A percentile compares a stretch with the other conserved stretches of the same genome.
phyloP scores from a whole-genome alignment of 2,329 filamentous ascomycete genomes.

The Penicillium sp. region DNA sequence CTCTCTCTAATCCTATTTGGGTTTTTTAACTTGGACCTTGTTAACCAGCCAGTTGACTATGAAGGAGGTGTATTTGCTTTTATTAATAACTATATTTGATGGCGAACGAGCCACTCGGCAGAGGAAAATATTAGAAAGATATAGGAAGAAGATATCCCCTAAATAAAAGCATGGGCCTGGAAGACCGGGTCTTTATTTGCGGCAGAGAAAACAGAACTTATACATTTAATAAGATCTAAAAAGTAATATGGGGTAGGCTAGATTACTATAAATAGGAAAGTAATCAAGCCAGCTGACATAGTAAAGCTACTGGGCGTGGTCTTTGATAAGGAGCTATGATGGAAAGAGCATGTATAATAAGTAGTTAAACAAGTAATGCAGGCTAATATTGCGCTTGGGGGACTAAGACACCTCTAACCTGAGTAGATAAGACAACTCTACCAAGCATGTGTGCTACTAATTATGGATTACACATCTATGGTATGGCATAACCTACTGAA shows the following conservation, averaged over 20 bases:
- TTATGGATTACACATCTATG: slow-evolving; percentile 30
- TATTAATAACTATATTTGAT: slow-evolving; percentile 35
- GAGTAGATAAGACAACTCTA: slow-evolving; percentile 31
- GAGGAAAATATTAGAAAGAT: slow-evolving; percentile 29
- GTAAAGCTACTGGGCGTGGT: slow-evolving; percentile 34
- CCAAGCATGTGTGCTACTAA: slow-evolving; percentile 27
- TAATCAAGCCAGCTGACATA: slow-evolving; percentile 21
- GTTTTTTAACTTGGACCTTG: slow-evolving; percentile 45
- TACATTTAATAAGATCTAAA: slow-evolving; percentile 33
- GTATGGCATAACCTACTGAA: slow-evolving; percentile 26
- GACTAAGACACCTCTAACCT: slow-evolving; percentile 27
- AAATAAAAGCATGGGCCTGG: slow-evolving; percentile 31
- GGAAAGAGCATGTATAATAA: slow-evolving; percentile 30
- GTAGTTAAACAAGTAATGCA: slow-evolving; percentile 26
- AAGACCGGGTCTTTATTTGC: slow-evolving; percentile 33
- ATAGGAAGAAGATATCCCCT: slow-evolving; percentile 29
- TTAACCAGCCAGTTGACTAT: slow-evolving; percentile 30
- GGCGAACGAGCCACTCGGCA: slow-evolving; percentile 24
- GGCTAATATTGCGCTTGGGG: slow-evolving; percentile 21
- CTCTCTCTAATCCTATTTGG: slow-evolving; percentile 43
- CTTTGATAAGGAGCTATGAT: slow-evolving; percentile 30
- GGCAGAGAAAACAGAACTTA: slow-evolving; percentile 36
- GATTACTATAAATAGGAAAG: slow-evolving; percentile 23
- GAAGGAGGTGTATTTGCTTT: slow-evolving; percentile 36
- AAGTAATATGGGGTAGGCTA: slow-evolving; percentile 16